A percentile compares a stretch with the other conserved stretches of the same genome.
Evolutionary conservation across 164 flowering plant genomes (phyloP).

Genomic region (Malania oleifera): DNA sequence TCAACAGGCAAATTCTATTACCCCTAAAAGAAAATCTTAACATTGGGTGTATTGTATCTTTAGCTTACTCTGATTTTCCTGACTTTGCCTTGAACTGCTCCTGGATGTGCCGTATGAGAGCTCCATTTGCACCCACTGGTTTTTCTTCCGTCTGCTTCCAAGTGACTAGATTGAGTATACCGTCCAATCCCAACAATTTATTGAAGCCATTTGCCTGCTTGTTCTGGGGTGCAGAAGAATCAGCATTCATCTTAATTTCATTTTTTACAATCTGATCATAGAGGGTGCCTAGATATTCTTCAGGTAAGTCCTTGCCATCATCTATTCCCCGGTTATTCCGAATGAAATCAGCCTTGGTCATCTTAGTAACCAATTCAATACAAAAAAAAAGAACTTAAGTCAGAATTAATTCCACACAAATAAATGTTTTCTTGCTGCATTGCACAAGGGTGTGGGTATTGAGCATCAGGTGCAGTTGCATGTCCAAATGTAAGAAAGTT

Average conservation of each 20-base stretch:
- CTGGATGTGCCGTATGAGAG: conserved; percentile 83
- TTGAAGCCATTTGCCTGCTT: conserved; percentile 86
- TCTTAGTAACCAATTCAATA: conserved; percentile 38
- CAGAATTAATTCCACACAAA: conserved; percentile 2
- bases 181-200: conserved; percentile 86
- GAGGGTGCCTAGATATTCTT: conserved; percentile 76
- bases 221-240: conserved; percentile 69
- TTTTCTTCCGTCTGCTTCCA: conserved; percentile 95
- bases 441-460: not conserved
- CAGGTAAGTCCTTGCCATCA: conserved; percentile 94
- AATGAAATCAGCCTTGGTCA: conserved; percentile 95
- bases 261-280: conserved; percentile 94
- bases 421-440: not conserved
- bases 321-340: conserved; percentile 98
- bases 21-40: not conserved
- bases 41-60: not conserved
- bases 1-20: no score
- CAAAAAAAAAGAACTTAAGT: conserved; percentile 13
- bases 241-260: conserved; percentile 95
- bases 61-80: conserved; percentile 88
- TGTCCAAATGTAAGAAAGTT: no score
- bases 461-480: no score
- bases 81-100: conserved; percentile 92
- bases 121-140: conserved; percentile 86
- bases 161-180: conserved; percentile 78